These are phyloP conservation scores for Uronychia setigera DNA, from an alignment of 73 alveolate species.

Conservation along the genomic window DNA sequence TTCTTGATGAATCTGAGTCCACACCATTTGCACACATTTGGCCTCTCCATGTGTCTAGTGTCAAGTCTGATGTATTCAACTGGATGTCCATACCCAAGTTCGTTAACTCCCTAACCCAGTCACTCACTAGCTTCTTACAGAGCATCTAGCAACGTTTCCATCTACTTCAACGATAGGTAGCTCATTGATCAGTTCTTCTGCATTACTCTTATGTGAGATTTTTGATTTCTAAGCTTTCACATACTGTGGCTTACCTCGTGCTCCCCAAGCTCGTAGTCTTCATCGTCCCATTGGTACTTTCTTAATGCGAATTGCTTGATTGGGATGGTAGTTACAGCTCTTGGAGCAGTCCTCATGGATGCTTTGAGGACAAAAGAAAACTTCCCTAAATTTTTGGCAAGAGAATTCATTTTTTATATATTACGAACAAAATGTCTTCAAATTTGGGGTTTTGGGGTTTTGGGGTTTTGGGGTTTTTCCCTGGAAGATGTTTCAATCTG, in stretches of 20 bases:
- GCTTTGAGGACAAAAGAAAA: too few species aligned
- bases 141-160: conserved; percentile 28
- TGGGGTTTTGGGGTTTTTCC: too few species aligned
- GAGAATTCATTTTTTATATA: too few species aligned
- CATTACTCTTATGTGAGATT: conserved; percentile 24
- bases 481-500: not conserved
- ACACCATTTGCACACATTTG: conserved; percentile 28
- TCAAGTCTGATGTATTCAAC: conserved; percentile 26
- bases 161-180: conserved; percentile 29
- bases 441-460: too few species aligned
- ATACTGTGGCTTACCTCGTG: too few species aligned
- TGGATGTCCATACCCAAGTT: conserved; percentile 34
- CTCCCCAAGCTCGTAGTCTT: too few species aligned
- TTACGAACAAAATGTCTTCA: too few species aligned
- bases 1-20: conserved; percentile 29
- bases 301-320: too few species aligned
- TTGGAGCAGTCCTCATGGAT: too few species aligned
- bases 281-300: too few species aligned
- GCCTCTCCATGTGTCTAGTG: conserved; percentile 18
- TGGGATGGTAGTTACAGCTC: too few species aligned
- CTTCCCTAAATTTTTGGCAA: too few species aligned
- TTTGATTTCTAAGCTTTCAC: conserved; percentile 18
- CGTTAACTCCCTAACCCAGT: conserved; percentile 17
- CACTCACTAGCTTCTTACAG: not conserved
- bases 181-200: conserved; percentile 15